phyloP scores from a whole-genome alignment of 2,329 filamentous ascomycete genomes.

The Fusarium sp. region DNA sequence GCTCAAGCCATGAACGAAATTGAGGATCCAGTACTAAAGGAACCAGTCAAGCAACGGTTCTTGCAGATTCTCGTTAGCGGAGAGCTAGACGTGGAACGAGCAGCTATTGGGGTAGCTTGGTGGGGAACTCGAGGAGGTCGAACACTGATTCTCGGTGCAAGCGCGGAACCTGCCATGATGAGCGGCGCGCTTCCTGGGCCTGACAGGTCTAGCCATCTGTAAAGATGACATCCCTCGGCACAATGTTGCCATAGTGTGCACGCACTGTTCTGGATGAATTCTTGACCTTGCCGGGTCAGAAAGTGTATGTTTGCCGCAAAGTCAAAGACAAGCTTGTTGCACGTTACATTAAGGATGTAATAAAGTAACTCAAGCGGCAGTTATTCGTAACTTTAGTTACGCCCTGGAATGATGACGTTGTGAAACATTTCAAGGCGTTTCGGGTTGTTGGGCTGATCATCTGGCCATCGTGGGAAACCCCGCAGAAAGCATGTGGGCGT shows the following conservation, averaged over 20 bases:
- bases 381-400: neutral
- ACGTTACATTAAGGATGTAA: constrained; percentile 1
- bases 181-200: constrained; percentile 59
- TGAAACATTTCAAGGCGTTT: constrained; percentile 6
- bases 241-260: neutral
- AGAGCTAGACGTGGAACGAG: constrained; percentile 88
- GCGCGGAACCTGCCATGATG: constrained; percentile 54
- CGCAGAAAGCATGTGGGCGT: neutral
- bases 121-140: constrained; percentile 73
- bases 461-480: neutral
- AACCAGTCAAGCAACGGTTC: constrained; percentile 73
- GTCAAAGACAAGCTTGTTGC: neutral
- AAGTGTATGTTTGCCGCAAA: neutral
- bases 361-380: constrained; percentile 1
- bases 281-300: neutral
- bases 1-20: constrained; percentile 74
- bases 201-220: constrained; percentile 49
- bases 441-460: neutral
- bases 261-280: neutral
- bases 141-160: constrained; percentile 55
- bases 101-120: constrained; percentile 82
- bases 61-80: constrained; percentile 82
- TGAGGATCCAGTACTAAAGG: constrained; percentile 66
- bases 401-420: constrained; percentile 10
- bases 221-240: constrained; percentile 18